These are phyloP conservation scores for Crithidia fasciculata DNA, from an alignment of 208 protist genomes.

Conservation along the genomic window DNA sequence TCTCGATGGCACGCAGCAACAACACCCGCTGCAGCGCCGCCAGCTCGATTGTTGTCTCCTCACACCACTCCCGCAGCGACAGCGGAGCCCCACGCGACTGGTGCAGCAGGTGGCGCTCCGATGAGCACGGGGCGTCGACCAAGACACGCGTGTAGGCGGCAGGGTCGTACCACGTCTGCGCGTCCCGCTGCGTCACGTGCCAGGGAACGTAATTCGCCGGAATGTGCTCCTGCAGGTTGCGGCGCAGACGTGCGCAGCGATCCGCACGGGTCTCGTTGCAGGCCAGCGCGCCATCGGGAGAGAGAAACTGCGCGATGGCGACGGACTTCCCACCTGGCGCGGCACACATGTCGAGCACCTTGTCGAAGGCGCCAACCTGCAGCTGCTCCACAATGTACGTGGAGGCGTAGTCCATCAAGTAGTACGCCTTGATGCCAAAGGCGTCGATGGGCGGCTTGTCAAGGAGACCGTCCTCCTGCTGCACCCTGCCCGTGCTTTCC, in stretches of 20 bases:
- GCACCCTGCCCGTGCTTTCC: not conserved
- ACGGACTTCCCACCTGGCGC: slow-evolving; percentile 81
- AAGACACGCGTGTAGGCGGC: slow-evolving; percentile 81
- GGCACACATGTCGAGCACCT: slow-evolving; percentile 87
- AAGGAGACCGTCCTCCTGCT: slow-evolving; percentile 22
- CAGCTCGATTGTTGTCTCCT: slow-evolving; percentile 42
- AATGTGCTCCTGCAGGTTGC: slow-evolving; percentile 75
- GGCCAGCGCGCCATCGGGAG: slow-evolving; percentile 59
- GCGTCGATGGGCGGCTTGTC: slow-evolving; percentile 58
- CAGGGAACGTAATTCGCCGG: slow-evolving; percentile 68
- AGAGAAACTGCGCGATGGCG: slow-evolving; percentile 81
- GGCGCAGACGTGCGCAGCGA: slow-evolving; percentile 69
- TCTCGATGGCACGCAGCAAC: slow-evolving; percentile 81
- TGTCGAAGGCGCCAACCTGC: slow-evolving; percentile 68
- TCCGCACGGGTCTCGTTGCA: slow-evolving; percentile 74
- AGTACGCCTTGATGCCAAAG: slow-evolving; percentile 78
- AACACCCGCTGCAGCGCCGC: slow-evolving; percentile 66
- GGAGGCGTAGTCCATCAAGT: slow-evolving; percentile 83
- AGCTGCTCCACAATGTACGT: slow-evolving; percentile 78
- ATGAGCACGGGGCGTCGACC: slow-evolving; percentile 93
- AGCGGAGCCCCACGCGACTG: slow-evolving; percentile 44
- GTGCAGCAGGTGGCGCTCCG: slow-evolving; percentile 92
- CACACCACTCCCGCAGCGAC: slow-evolving; percentile 54
- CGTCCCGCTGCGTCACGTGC: slow-evolving; percentile 70
- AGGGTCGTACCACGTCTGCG: slow-evolving; percentile 71